phyloP scores from a whole-genome alignment of 129 eudicot genomes.

The Centaurea solstitialis region DNA sequence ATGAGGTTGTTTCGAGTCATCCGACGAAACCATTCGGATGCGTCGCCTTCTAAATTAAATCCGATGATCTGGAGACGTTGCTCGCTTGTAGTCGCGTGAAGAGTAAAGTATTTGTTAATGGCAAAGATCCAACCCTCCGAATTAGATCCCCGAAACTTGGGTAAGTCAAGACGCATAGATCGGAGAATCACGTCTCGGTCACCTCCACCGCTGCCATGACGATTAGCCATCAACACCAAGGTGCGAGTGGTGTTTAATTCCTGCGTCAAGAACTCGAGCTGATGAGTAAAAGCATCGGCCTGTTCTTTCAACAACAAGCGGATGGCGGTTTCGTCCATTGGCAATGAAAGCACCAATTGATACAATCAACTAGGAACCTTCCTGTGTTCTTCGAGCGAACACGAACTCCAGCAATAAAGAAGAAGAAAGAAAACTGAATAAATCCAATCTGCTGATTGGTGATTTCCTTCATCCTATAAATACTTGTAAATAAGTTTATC shows the following conservation, averaged over 20 bases:
- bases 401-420: not conserved
- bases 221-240: not conserved
- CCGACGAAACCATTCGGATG: too few relatives aligned
- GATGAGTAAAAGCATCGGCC: slow-evolving; percentile 5
- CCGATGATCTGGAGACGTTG: not conserved
- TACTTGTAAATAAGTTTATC: too few relatives aligned
- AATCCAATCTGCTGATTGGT: not conserved
- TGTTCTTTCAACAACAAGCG: slow-evolving; percentile 10
- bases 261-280: slow-evolving; percentile 5
- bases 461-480: too few relatives aligned
- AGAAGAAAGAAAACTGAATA: too few relatives aligned
- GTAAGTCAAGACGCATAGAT: not conserved
- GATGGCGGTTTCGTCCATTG: slow-evolving; percentile 7
- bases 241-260: not conserved
- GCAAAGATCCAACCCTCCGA: too few relatives aligned
- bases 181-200: not conserved
- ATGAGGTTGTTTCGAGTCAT: too few relatives aligned
- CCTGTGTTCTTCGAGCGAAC: not conserved
- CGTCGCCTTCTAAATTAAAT: not conserved
- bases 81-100: not conserved
- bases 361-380: not conserved
- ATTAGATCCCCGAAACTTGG: too few relatives aligned
- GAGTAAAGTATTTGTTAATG: not conserved
- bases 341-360: slow-evolving; percentile 14
- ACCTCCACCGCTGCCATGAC: slow-evolving; percentile 4